Evolutionary conservation across 2,329 filamentous ascomycete species (phyloP).

Genomic region (Scopulariopsis brevicaulis): DNA sequence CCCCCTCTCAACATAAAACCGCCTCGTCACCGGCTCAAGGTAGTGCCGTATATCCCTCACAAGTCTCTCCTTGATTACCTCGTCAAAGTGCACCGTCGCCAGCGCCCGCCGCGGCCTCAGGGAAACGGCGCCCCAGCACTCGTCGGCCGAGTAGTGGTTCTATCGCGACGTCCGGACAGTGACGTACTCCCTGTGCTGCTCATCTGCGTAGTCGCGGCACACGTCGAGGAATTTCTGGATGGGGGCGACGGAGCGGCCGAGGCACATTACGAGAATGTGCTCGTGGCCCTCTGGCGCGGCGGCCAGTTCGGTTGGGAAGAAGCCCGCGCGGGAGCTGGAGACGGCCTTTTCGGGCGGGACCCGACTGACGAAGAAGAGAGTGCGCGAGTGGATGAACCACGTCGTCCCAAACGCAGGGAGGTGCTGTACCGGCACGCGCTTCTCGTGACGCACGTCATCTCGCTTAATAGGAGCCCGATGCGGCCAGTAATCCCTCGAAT

Average conservation of each 20-base stretch:
- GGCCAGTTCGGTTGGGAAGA: constrained; percentile 15
- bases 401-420: constrained; percentile 23
- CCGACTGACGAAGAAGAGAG: constrained; percentile 22
- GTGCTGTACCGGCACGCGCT: constrained; percentile 21
- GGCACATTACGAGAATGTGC: constrained; percentile 24
- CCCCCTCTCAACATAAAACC: constrained; percentile 65
- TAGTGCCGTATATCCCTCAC: constrained; percentile 69
- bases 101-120: constrained; percentile 57
- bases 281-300: constrained; percentile 22
- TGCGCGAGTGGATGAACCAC: constrained; percentile 19
- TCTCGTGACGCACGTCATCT: constrained; percentile 19
- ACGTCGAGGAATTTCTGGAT: constrained; percentile 17
- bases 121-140: constrained; percentile 22
- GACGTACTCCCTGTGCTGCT: constrained; percentile 21
- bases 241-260: constrained; percentile 20
- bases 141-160: constrained; percentile 11
- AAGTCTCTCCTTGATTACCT: constrained; percentile 52
- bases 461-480: constrained; percentile 15
- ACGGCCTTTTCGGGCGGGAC: constrained; percentile 10
- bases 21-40: constrained; percentile 55
- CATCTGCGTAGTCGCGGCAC: constrained; percentile 18
- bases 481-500: constrained; percentile 17
- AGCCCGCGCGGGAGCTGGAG: constrained; percentile 9
- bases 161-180: constrained; percentile 20
- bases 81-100: constrained; percentile 63